Conservation (phyloP, 768 basidiomycete genomes). For the Coprinopsis cinerea region DNA sequence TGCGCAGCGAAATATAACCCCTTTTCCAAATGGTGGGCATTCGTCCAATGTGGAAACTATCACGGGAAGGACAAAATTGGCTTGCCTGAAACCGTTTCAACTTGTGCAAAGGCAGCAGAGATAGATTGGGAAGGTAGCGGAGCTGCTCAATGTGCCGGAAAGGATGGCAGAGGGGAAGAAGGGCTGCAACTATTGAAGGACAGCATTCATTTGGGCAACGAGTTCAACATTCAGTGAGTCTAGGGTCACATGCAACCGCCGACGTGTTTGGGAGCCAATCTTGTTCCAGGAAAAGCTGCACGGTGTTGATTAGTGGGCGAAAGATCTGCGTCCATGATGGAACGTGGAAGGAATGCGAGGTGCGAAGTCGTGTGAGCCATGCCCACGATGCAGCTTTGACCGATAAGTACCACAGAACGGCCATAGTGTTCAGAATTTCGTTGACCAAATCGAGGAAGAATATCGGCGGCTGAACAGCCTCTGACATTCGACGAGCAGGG, state of each 20-base stretch:
- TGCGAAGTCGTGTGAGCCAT: constrained; percentile 19
- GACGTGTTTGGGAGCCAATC: constrained; percentile 6
- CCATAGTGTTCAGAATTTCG: constrained; percentile 69
- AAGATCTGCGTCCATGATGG: constrained; percentile 72
- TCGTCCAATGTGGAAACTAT: constrained; percentile 76
- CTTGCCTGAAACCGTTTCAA: constrained; percentile 50
- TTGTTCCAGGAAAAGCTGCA: constrained; percentile 71
- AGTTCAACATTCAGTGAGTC: constrained; percentile 44
- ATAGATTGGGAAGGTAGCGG: constrained; percentile 65
- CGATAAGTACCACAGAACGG: constrained; percentile 48
- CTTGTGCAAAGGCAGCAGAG: constrained; percentile 57
- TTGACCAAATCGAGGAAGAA: constrained; percentile 68
- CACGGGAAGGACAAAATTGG: constrained; percentile 62
- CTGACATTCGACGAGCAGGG: not conserved
- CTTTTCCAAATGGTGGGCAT: constrained; percentile 70
- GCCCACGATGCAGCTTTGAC: not conserved
- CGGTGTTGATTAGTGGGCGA: constrained; percentile 66
- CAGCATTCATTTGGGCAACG: constrained; percentile 27
- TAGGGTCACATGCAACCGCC: not conserved
- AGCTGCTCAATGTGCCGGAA: constrained; percentile 53
- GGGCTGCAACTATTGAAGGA: constrained; percentile 58
- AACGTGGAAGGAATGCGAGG: constrained; percentile 76
- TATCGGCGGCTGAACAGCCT: constrained; percentile 56
- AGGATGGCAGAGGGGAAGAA: constrained; percentile 57
- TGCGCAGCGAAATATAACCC: constrained; percentile 64